Percentiles rank a stretch among this genome's conserved stretches.
These are phyloP conservation scores for Phytophthora sansomeana DNA, from an alignment of 352 stramenopile species.

Conservation along the genomic window DNA sequence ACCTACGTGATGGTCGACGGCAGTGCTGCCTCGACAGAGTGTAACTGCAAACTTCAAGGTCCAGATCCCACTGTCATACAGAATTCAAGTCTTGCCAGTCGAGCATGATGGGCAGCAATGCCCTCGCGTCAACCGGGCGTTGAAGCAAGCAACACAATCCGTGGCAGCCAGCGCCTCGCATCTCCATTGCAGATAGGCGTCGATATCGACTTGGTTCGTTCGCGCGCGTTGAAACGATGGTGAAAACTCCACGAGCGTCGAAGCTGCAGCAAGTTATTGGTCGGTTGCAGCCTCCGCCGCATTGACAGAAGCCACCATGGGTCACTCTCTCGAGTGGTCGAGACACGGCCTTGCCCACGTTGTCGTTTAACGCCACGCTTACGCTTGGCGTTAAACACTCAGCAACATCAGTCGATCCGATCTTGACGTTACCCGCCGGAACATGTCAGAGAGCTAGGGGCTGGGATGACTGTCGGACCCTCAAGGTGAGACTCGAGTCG, in stretches of 20 bases:
- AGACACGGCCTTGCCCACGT: neutral
- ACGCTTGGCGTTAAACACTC: neutral
- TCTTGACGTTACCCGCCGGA: slow-evolving; percentile 3
- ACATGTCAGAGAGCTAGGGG: neutral
- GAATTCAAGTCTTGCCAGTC: neutral
- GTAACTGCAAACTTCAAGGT: neutral
- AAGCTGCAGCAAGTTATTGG: neutral
- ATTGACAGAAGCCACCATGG: neutral
- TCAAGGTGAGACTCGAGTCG: too few species aligned
- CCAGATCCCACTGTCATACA: neutral
- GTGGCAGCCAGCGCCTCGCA: neutral
- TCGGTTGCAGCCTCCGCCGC: neutral
- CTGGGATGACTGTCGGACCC: too few species aligned
- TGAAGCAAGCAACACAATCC: slow-evolving; percentile 9
- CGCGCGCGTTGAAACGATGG: neutral
- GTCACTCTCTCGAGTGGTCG: neutral
- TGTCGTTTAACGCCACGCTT: slow-evolving; percentile 6
- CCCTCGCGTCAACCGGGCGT: neutral
- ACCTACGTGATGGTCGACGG: neutral
- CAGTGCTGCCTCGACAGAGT: neutral
- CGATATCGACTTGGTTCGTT: neutral
- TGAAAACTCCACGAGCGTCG: neutral
- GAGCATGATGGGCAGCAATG: neutral
- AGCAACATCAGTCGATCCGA: slow-evolving; percentile 8
- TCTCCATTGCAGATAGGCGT: neutral